Conservation (phyloP, 768 basidiomycete species). For the Hypsizygus marmoreus region DNA sequence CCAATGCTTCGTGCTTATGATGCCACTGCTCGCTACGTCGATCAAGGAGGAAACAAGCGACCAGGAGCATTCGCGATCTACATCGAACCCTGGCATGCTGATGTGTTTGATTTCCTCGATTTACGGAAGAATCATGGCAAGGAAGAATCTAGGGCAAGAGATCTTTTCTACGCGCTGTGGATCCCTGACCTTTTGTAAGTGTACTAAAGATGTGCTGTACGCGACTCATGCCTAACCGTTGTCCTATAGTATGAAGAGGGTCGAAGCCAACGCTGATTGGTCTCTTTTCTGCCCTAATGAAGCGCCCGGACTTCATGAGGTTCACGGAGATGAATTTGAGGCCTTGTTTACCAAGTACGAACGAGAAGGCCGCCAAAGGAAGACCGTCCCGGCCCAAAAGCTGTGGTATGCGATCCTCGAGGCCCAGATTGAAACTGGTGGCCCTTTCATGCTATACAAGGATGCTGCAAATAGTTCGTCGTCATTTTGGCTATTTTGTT, state of each 20-base stretch:
- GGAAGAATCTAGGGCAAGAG: constrained; percentile 94
- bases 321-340: constrained; percentile 89
- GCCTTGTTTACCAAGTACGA: constrained; percentile 86
- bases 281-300: constrained; percentile 98
- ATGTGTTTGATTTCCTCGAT: constrained; percentile 96
- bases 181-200: constrained; percentile 93
- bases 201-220: neutral
- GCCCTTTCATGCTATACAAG: constrained; percentile 99
- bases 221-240: neutral
- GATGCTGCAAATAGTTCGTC: constrained; percentile 87
- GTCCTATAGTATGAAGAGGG: constrained; percentile 85
- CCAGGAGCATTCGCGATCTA: constrained; percentile 99
- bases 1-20: constrained; percentile 99
- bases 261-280: constrained; percentile 89
- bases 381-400: constrained; percentile 91
- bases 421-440: constrained; percentile 96
- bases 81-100: constrained; percentile 98
- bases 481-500: neutral
- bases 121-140: constrained; percentile 99
- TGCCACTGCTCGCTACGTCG: constrained; percentile 97
- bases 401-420: constrained; percentile 98
- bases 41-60: constrained; percentile 98
- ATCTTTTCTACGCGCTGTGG: constrained; percentile 98
- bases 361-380: constrained; percentile 82
- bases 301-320: constrained; percentile 86